Evolutionary conservation across 164 flowering plant genomes (phyloP).

Genomic region (Buxus sempervirens): DNA sequence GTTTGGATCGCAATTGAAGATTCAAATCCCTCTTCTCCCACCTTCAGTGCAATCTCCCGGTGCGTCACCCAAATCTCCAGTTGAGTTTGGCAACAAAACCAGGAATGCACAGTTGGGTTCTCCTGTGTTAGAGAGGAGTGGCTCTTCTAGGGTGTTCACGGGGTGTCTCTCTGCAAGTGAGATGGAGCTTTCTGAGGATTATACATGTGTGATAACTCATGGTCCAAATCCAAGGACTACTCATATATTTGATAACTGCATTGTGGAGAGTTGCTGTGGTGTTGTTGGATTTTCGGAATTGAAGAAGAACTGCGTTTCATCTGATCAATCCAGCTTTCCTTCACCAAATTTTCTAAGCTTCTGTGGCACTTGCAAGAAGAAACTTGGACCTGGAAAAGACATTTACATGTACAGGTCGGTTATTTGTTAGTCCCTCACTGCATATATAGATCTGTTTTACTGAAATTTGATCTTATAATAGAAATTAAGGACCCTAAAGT

Average conservation of each 20-base stretch:
- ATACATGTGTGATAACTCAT: constrained; percentile 52
- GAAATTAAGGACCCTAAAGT: background rate
- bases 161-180: constrained; percentile 32
- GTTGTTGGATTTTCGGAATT: constrained; percentile 5
- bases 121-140: constrained; percentile 11
- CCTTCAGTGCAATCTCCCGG: constrained; percentile 27
- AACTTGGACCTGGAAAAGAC: constrained; percentile 43
- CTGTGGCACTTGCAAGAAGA: constrained; percentile 51
- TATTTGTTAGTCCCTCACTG: background rate
- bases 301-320: constrained; percentile 5
- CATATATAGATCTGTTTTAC: background rate
- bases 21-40: constrained; percentile 52
- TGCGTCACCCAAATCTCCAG: constrained; percentile 39
- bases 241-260: constrained; percentile 50
- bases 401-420: constrained; percentile 62
- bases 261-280: constrained; percentile 38
- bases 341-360: constrained; percentile 40
- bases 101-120: constrained; percentile 36
- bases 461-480: background rate
- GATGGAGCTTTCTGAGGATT: constrained; percentile 59
- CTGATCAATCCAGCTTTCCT: constrained; percentile 2
- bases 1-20: constrained; percentile 74
- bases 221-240: constrained; percentile 64
- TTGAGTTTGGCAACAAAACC: constrained; percentile 50
- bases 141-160: constrained; percentile 10